Evolutionary conservation across 2,329 filamentous ascomycete genomes (phyloP), one percentile per base, ranked within the genome.

Genomic region (Trichoderma koningiopsis): DNA sequence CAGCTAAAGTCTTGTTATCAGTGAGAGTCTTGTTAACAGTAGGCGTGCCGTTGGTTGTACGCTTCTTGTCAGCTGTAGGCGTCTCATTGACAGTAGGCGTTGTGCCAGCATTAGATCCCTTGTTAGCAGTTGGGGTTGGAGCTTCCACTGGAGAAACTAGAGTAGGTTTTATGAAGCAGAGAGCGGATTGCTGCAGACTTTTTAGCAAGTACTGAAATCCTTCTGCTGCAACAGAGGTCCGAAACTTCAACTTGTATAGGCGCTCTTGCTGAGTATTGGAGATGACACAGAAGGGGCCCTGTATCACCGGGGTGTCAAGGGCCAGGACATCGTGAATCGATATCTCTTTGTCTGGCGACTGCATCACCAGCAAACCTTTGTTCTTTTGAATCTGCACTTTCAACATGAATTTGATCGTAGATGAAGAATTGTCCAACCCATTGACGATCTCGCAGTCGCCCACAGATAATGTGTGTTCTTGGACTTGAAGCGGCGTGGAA

Each of bases 281-380:
- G 22, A 79, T 27, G 0, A 52, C 58, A 55, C 78, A 79, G 47
- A 70, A 73, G 7, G 72, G 53, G 1, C 70, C 75, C 7, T 74
- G 69, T 4, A 75, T 62, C 6, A 66, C n/a, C 0, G 73, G 73
- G 0, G 60, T 19, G 0, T 74, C 68, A 0, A 79, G 64, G 4
- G 75, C 70, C 1, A 76, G 58, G 5, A 76, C 72, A 35, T 73
- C 49, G 16, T 76, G 71, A 5, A 68, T 24, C 13, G 66, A 61
- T 4, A 70, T n/a, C 0, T 70, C 60, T 56, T 75, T 69, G 5
- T 43, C 59, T 4, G 69, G 40, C 3, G 57, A 69, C 1, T 68
- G 67, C 29, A 79, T 55, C 1, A 71, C 60, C 4, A 78, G 68
- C 4, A 70, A 68, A 2, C 71, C 76, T 11, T 71, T 53, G 10